Evolutionary conservation across 2,329 filamentous ascomycete genomes (phyloP), one percentile per base, ranked within the genome.

Genomic region (Myriosclerotinia scirpicola): DNA sequence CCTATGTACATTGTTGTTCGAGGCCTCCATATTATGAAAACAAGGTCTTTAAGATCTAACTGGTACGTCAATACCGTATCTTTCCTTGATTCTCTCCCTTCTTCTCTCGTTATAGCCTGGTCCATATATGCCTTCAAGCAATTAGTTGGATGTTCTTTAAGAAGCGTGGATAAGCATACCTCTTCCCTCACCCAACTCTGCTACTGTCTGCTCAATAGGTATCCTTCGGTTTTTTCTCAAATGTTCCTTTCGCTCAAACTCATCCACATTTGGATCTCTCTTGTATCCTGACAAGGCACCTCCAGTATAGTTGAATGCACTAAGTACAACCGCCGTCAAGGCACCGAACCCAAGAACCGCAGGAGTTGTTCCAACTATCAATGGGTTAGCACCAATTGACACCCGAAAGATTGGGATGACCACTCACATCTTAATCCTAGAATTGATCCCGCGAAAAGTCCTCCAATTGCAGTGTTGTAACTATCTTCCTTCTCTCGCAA

Each of bases 51-150:
- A 75, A 70, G 75, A 73, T 64, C 70, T 74, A 20, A 70, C 71
- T 34, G 75, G 74, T 20, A 91, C 86, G 71, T 91, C 88, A 71
- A 90, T 85, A 66, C 88, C 88, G 74, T 91, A 91, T 72, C 83
- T 85, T 76, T 87, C 84, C 80, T 89, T 86, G 76, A 92, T 82
- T 73, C 87, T 81, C 77, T 89, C 82, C 69, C 83, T 83, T 76
- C 89, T 84, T 78, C 89, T 80, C 80, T 91, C 87, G 65, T 85
- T 85, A 73, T 90, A 91, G 38, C 87, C 88, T 26, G 87, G 85
- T 26, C 80, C 87, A 72, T 87, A 86, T 70, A 91, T 87, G 62
- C 88, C 89, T 91, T 71, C 40, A 34, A 42, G 46, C 36, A 38
- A 53, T 62, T 63, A 66, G 38, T 54, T 26, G 17, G 15, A 26